Evolutionary conservation across 2,329 filamentous ascomycete genomes (phyloP).

Genomic region (Diaporthe velutina): DNA sequence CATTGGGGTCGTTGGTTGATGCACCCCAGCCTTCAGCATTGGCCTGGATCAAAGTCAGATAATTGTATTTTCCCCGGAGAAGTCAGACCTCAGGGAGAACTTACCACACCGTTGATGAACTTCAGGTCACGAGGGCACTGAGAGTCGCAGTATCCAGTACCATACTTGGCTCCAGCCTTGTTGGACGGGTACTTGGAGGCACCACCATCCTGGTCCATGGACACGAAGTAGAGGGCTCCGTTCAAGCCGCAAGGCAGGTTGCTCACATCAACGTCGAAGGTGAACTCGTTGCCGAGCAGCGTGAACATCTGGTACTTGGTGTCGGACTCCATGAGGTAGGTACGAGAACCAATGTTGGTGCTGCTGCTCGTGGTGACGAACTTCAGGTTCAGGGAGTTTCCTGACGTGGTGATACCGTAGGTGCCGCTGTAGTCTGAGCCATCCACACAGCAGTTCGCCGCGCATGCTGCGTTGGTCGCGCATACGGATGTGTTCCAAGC

Average conservation of each 20-base stretch:
- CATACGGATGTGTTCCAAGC: slow-evolving; percentile 61
- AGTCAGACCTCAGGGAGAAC: not conserved
- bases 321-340: slow-evolving; percentile 74
- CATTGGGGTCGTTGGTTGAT: slow-evolving; percentile 64
- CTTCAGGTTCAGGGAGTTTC: slow-evolving; percentile 61
- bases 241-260: slow-evolving; percentile 76
- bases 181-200: slow-evolving; percentile 55
- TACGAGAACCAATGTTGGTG: slow-evolving; percentile 65
- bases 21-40: slow-evolving; percentile 60
- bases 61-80: too few relatives aligned
- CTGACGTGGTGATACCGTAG: slow-evolving; percentile 66
- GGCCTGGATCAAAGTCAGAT: slow-evolving; percentile 41
- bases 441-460: slow-evolving; percentile 68
- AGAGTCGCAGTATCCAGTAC: slow-evolving; percentile 61
- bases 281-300: slow-evolving; percentile 76
- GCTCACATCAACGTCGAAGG: slow-evolving; percentile 79
- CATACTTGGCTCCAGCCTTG: slow-evolving; percentile 56
- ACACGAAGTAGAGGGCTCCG: slow-evolving; percentile 67
- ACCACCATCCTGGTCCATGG: slow-evolving; percentile 50
- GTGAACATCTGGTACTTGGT: slow-evolving; percentile 75
- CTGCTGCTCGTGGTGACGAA: slow-evolving; percentile 57
- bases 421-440: slow-evolving; percentile 64
- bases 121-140: slow-evolving; percentile 54
- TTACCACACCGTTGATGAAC: slow-evolving; percentile 56
- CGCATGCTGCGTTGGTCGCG: slow-evolving; percentile 62